A percentile compares a stretch with the other conserved stretches of the same genome.
Evolutionary conservation across 495 filamentous ascomycete genomes (phyloP).

Genomic region (Parachaetomium inaequale): DNA sequence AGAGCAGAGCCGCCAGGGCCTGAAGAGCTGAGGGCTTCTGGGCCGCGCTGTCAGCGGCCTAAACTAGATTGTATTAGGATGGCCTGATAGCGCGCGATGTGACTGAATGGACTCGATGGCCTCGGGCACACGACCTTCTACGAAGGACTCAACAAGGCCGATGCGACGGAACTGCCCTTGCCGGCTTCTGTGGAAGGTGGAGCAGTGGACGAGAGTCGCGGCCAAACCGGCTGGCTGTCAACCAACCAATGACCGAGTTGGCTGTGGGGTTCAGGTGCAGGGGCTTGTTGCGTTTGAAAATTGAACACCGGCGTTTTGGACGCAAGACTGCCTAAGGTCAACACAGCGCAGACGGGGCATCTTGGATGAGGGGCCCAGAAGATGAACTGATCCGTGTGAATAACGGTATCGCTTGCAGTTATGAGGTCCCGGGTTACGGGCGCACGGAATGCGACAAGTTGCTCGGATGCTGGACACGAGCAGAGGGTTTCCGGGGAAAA

Average conservation of each 20-base stretch:
- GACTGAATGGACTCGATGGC: conserved; percentile 8
- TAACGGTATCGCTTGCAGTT: not conserved
- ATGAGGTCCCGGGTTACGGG: not conserved
- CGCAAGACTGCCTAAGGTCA: conserved; percentile 15
- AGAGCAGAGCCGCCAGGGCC: not conserved
- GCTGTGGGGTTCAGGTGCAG: not conserved
- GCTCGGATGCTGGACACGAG: not conserved
- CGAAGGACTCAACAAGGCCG: not conserved
- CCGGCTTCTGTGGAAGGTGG: conserved; percentile 6
- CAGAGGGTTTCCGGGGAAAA: conserved; percentile 1
- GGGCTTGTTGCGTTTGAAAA: not conserved
- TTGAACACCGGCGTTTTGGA: not conserved
- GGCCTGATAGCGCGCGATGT: conserved; percentile 1
- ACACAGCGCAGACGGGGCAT: not conserved
- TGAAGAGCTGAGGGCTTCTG: not conserved
- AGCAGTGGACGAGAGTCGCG: conserved; percentile 33
- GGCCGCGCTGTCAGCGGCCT: conserved; percentile 3
- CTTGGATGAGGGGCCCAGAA: not conserved
- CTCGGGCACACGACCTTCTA: conserved; percentile 5
- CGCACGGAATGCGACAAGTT: not conserved
- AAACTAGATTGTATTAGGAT: not conserved
- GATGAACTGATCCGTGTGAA: not conserved
- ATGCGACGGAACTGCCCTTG: conserved; percentile 2
- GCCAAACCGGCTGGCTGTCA: conserved; percentile 20
- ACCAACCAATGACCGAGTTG: conserved; percentile 28